Percentiles rank a stretch among this genome's conserved stretches.
Conservation (phyloP, 305 asterid genomes). For the Fraxinus dipetala region DNA sequence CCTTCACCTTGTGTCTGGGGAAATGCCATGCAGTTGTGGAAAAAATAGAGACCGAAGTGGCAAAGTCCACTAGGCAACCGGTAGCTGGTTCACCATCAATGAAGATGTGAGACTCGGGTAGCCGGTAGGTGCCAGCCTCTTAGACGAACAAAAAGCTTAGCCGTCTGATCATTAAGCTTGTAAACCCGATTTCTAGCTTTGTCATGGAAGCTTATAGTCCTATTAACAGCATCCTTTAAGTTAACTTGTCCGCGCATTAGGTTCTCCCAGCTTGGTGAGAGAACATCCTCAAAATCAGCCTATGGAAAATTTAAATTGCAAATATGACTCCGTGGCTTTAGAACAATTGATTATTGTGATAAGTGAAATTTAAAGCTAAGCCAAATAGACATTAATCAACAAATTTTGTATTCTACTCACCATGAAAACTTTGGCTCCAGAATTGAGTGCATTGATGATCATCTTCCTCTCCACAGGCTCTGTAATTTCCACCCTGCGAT, state of each 20-base stretch:
- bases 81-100: conserved; percentile 86
- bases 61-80: conserved; percentile 60
- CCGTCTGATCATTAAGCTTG: conserved; percentile 64
- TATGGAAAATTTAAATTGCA: background rate
- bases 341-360: background rate
- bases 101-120: conserved; percentile 85
- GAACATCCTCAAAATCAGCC: conserved; percentile 81
- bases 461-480: conserved; percentile 96
- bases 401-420: conserved; percentile 30
- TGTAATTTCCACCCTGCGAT: conserved; percentile 88
- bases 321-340: background rate
- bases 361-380: background rate
- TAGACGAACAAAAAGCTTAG: conserved; percentile 89
- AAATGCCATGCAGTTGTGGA: conserved; percentile 61
- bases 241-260: conserved; percentile 80
- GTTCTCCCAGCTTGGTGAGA: conserved; percentile 92
- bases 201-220: conserved; percentile 72
- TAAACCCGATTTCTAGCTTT: conserved; percentile 65
- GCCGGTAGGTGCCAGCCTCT: conserved; percentile 96
- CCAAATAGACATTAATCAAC: background rate
- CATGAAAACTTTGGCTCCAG: conserved; percentile 98
- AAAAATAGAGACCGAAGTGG: conserved; percentile 76
- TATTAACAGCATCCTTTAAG: conserved; percentile 75
- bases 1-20: conserved; percentile 68
- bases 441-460: conserved; percentile 93